phyloP scores from a whole-genome alignment of 2,329 filamentous ascomycete genomes.

The Colletotrichum musicola region DNA sequence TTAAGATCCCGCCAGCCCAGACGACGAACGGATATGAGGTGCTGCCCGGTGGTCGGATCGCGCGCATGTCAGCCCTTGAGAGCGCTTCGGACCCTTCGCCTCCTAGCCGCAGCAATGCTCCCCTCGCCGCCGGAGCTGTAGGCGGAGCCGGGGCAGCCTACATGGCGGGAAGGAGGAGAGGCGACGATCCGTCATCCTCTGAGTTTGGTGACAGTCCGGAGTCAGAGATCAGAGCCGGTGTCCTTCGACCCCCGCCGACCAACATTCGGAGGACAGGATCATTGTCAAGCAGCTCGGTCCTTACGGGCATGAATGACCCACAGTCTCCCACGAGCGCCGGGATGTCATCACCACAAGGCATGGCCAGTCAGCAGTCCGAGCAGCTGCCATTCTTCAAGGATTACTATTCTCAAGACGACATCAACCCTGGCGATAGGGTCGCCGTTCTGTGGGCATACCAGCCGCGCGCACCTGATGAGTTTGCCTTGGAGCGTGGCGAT shows the following conservation, averaged over 20 bases:
- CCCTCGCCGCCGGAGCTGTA: constrained; percentile 45
- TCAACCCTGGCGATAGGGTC: constrained; percentile 90
- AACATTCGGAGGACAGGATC: constrained; percentile 83
- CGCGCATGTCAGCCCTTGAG: constrained; percentile 95
- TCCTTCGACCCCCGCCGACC: constrained; percentile 69
- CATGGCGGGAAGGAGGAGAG: constrained; percentile 58
- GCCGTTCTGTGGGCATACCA: constrained; percentile 97
- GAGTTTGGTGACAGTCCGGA: constrained; percentile 78
- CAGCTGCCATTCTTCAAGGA: constrained; percentile 98
- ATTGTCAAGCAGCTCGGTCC: constrained; percentile 84
- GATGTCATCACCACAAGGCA: constrained; percentile 86
- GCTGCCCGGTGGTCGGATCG: constrained; percentile 88
- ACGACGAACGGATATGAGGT: constrained; percentile 73
- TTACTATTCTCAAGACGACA: constrained; percentile 97
- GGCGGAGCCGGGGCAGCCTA: constrained; percentile 64
- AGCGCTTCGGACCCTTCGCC: constrained; percentile 73
- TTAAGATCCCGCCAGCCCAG: constrained; percentile 50
- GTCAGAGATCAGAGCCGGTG: constrained; percentile 69
- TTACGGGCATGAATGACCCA: constrained; percentile 74
- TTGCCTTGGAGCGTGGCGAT: constrained; percentile 91
- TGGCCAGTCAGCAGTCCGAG: constrained; percentile 92
- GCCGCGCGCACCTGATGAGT: constrained; percentile 92
- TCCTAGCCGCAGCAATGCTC: constrained; percentile 45
- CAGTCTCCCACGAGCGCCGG: constrained; percentile 80
- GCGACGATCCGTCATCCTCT: constrained; percentile 74